These are phyloP conservation scores for Capronia epimyces DNA, from an alignment of 2,329 filamentous ascomycete genomes.

Conservation along the genomic window DNA sequence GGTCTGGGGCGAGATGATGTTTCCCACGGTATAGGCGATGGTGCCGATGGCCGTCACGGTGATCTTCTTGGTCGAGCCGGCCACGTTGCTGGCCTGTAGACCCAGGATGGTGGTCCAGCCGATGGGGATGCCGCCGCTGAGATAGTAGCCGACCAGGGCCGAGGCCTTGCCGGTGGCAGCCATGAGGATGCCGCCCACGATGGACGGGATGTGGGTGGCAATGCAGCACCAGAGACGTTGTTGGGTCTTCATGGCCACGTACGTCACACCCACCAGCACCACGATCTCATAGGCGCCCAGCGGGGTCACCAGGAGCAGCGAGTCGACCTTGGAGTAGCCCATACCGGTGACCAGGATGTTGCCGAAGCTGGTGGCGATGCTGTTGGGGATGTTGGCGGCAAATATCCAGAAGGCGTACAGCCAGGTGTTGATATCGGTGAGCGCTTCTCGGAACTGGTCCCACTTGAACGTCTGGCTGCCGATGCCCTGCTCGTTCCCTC, in stretches of 20 bases:
- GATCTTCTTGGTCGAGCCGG: slow-evolving; percentile 37
- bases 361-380: slow-evolving; percentile 37
- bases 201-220: slow-evolving; percentile 35
- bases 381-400: slow-evolving; percentile 38
- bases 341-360: slow-evolving; percentile 38
- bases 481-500: slow-evolving; percentile 40
- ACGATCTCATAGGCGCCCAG: slow-evolving; percentile 39
- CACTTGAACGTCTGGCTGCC: slow-evolving; percentile 34
- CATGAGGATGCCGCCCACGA: slow-evolving; percentile 38
- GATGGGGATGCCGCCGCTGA: slow-evolving; percentile 37
- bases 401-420: slow-evolving; percentile 38
- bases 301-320: slow-evolving; percentile 37
- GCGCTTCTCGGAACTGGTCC: slow-evolving; percentile 34
- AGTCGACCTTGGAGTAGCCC: slow-evolving; percentile 35
- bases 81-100: slow-evolving; percentile 36
- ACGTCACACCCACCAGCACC: slow-evolving; percentile 36
- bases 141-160: slow-evolving; percentile 37
- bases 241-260: slow-evolving; percentile 35
- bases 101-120: slow-evolving; percentile 39
- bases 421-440: slow-evolving; percentile 35
- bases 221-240: slow-evolving; percentile 37
- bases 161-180: slow-evolving; percentile 36
- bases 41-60: slow-evolving; percentile 35
- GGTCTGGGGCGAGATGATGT: slow-evolving; percentile 42
- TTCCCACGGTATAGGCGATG: slow-evolving; percentile 39